Conservation (phyloP, 1,284 basidiomycete genomes). For the Cryptococcus sp. region DNA sequence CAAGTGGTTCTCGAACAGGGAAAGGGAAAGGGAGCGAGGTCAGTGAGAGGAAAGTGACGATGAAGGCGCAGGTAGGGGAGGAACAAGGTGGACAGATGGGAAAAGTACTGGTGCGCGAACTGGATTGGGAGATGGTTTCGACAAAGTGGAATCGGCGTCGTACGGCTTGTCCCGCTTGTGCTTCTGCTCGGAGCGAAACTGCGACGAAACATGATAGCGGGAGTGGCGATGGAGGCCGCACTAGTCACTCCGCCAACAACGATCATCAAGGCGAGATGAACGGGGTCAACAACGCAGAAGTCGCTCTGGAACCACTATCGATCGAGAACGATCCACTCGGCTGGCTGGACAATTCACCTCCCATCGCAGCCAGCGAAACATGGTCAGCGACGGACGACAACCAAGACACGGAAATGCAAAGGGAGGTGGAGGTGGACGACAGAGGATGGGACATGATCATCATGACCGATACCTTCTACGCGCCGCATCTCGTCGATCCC, state of each 20-base stretch:
- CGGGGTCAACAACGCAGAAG: not conserved
- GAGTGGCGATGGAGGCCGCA: not conserved
- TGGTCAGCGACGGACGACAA: conserved; percentile 51
- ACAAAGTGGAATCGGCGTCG: conserved; percentile 51
- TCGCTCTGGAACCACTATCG: not conserved
- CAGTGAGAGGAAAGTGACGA: not conserved
- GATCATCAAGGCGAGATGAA: not conserved
- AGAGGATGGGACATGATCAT: conserved; percentile 65
- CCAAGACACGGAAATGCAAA: not conserved
- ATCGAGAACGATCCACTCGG: not conserved
- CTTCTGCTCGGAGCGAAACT: not conserved
- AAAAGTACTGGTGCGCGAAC: conserved; percentile 8
- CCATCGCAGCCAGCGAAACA: not conserved
- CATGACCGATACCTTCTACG: conserved; percentile 83
- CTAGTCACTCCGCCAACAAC: not conserved
- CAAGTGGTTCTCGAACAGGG: not conserved
- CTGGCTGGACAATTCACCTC: not conserved
- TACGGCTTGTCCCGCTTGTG: not conserved
- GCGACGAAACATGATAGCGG: not conserved
- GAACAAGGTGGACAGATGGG: not conserved
- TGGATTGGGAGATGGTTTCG: conserved; percentile 34
- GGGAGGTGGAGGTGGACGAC: not conserved
- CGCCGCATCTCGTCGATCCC: conserved; percentile 64
- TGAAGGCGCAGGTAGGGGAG: not conserved
- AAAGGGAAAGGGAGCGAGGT: not conserved